Conservation (phyloP, 2,329 filamentous ascomycete species). For the Penicillium thymicola region DNA sequence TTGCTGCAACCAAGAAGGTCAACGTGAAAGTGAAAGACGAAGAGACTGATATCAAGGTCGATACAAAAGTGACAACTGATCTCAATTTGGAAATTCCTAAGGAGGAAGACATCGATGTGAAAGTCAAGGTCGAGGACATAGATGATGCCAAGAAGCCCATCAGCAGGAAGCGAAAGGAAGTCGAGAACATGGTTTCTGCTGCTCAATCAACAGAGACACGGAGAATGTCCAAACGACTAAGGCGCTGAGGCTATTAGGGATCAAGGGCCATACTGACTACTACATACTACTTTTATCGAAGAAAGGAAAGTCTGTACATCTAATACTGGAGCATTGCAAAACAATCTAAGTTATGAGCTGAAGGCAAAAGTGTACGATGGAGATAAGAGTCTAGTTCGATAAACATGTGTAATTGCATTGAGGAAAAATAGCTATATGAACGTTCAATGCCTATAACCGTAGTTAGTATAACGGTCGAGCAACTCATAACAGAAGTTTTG, state of each 20-base stretch:
- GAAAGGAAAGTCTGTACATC: not conserved
- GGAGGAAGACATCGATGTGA: conserved; percentile 19
- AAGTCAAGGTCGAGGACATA: conserved; percentile 19
- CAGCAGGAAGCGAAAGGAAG: conserved; percentile 18
- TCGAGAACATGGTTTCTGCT: conserved; percentile 19
- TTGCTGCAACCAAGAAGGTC: conserved; percentile 43
- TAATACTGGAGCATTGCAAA: not conserved
- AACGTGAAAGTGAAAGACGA: conserved; percentile 33
- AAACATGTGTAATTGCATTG: not conserved
- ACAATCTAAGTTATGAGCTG: not conserved
- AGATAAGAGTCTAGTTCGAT: not conserved
- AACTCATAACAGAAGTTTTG: conserved; percentile 5
- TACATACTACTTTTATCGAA: not conserved
- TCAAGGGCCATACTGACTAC: not conserved
- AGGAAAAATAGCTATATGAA: not conserved
- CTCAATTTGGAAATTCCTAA: conserved; percentile 25
- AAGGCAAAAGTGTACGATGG: not conserved
- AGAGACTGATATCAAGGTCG: conserved; percentile 25
- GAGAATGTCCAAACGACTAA: conserved; percentile 33
- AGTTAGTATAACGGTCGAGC: conserved; percentile 21
- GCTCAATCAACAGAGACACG: conserved; percentile 26
- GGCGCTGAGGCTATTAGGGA: conserved; percentile 1
- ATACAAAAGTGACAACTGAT: conserved; percentile 27
- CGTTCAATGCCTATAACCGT: conserved; percentile 7
- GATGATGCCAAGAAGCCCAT: conserved; percentile 10